Percentiles rank a stretch among this genome's conserved stretches.
Evolutionary conservation across 257 asterid genomes (phyloP).

Genomic region (Petunia secreta): DNA sequence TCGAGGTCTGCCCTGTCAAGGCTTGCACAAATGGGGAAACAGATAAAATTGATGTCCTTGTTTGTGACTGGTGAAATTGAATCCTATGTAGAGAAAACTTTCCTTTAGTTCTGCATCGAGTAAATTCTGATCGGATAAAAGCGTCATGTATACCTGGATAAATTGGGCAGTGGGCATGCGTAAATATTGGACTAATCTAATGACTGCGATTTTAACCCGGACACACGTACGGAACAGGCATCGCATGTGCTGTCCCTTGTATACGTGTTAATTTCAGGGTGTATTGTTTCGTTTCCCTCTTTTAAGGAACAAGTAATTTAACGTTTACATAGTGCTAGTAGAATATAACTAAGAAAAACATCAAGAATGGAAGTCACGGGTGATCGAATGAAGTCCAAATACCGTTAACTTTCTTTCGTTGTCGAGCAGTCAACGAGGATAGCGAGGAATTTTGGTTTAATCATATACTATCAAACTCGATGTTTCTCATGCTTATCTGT

Average conservation of each 20-base stretch:
- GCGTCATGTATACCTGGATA: background rate
- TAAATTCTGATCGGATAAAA: background rate
- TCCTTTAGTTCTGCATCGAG: background rate
- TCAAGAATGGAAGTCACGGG: too few relatives aligned
- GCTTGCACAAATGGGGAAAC: background rate
- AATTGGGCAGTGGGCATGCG: background rate
- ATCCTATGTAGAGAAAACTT: background rate
- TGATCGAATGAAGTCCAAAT: too few relatives aligned
- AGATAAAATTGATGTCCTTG: background rate
- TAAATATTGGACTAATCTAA: background rate
- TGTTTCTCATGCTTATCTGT: background rate
- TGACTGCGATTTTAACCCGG: background rate
- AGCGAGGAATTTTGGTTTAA: constrained; percentile 36
- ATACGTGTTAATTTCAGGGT: background rate
- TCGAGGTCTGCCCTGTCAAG: background rate
- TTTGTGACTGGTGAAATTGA: background rate
- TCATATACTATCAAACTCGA: constrained; percentile 26
- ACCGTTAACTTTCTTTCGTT: too few relatives aligned
- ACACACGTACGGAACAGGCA: background rate
- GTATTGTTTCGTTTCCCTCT: background rate
- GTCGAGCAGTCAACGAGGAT: constrained; percentile 40
- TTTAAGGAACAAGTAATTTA: background rate
- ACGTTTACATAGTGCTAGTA: background rate
- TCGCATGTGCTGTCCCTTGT: background rate
- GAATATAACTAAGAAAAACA: too few relatives aligned